Evolutionary conservation across 805 yeast species (phyloP).

Genomic region (Yarrowia keelungensis): DNA sequence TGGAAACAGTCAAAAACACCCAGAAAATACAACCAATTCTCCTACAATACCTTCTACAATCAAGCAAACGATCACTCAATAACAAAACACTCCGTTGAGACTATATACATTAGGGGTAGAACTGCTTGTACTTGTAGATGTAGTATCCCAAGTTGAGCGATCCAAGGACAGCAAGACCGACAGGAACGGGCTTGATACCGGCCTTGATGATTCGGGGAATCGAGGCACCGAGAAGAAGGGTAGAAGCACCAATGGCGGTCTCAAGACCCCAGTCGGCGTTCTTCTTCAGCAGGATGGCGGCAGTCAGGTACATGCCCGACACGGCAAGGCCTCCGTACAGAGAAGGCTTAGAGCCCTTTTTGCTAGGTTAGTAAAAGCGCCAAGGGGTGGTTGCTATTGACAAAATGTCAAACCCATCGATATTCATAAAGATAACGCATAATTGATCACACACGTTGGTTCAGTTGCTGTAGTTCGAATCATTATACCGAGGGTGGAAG

Average conservation of each 20-base stretch:
- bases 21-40: too few species aligned
- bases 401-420: too few species aligned
- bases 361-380: constrained; percentile 46
- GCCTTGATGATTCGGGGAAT: constrained; percentile 69
- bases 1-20: too few species aligned
- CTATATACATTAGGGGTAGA: constrained; percentile 52
- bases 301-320: constrained; percentile 49
- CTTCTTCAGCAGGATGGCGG: constrained; percentile 68
- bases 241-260: constrained; percentile 76
- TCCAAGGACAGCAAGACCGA: constrained; percentile 69
- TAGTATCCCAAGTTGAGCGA: constrained; percentile 68
- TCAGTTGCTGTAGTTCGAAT: too few species aligned
- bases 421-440: too few species aligned
- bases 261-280: constrained; percentile 83
- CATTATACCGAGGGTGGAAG: too few species aligned
- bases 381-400: too few species aligned
- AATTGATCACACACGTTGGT: too few species aligned
- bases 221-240: constrained; percentile 73
- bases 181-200: constrained; percentile 72
- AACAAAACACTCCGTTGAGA: not conserved
- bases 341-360: constrained; percentile 78
- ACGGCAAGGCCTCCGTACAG: constrained; percentile 68
- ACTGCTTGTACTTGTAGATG: constrained; percentile 74
- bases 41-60: too few species aligned
- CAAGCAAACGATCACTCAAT: not conserved